These are phyloP conservation scores for Solanum clarkiae DNA, from an alignment of 257 asterid species.

Conservation along the genomic window DNA sequence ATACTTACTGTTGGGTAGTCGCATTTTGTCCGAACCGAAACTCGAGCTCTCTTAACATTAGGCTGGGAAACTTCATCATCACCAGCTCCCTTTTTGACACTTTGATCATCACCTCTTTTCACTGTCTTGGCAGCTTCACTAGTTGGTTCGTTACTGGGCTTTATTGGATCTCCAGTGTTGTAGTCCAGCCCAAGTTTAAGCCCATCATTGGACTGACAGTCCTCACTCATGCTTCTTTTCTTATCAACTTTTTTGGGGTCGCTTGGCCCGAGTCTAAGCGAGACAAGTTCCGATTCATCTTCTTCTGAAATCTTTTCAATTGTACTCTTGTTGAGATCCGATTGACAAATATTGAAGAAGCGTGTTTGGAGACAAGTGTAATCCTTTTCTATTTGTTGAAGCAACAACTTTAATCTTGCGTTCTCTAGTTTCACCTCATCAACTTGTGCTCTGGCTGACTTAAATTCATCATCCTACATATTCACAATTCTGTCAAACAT, in stretches of 20 bases:
- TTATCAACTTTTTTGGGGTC: slow-evolving; percentile 15
- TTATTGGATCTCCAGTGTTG: neutral
- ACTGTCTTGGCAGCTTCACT: slow-evolving; percentile 18
- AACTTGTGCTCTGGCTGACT: slow-evolving; percentile 36
- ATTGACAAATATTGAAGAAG: slow-evolving; percentile 11
- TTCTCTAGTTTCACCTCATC: slow-evolving; percentile 55
- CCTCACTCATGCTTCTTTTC: neutral
- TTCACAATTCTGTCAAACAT: neutral
- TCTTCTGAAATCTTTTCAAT: slow-evolving; percentile 3
- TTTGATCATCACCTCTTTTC: slow-evolving; percentile 41
- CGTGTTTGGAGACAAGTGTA: slow-evolving; percentile 47
- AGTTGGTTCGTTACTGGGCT: neutral
- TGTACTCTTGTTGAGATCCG: neutral
- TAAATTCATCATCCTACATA: slow-evolving; percentile 45
- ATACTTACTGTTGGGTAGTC: slow-evolving; percentile 66
- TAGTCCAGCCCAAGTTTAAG: slow-evolving; percentile 28
- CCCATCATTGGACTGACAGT: neutral
- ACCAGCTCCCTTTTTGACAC: slow-evolving; percentile 57
- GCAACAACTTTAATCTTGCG: slow-evolving; percentile 35
- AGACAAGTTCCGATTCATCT: slow-evolving; percentile 50
- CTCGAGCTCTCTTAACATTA: slow-evolving; percentile 66
- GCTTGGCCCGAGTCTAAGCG: slow-evolving; percentile 55
- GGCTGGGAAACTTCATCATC: slow-evolving; percentile 50
- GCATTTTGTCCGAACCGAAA: slow-evolving; percentile 74
- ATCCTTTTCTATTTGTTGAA: slow-evolving; percentile 45